Base-by-base conservation (phyloP, 164 flowering plant genomes). In the Platanus orientalis region DNA sequence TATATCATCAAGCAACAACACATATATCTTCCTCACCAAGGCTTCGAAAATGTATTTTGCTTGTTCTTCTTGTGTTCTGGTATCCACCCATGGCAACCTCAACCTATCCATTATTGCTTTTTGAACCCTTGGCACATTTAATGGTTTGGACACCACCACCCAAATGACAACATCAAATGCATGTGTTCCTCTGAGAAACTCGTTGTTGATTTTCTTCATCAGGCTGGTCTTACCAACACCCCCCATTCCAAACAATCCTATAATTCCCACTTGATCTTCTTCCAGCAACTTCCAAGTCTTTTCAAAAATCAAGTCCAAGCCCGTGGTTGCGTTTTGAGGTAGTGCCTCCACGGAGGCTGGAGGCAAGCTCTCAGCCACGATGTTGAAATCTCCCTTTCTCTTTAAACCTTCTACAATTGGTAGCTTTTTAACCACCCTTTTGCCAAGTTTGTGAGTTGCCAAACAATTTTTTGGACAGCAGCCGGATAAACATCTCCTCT, bases 1-100 rank as follows among this genome's bases (percentile, higher is more conserved):
- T 10, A 60, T 6, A 44, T 66, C 70, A 60, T 59, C 70, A 1
- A 66, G 17, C 14, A 59, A 19, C 26, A 66, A n/a, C 28, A 66
- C 9, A 25, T 50, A 59, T 23, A 51, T 66, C 63, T 58, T 66
- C 1, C 17, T 27, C 0, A 7, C 48, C 20, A 66, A 29, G 36
- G 27, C 48, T 16, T 2, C 45, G 67, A 17, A 42, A 3, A 58
- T 44, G 2, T 21, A 17, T 25, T 12, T 32, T 11, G 47, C 48
- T 60, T 24, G 20, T 10, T n/a, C 62, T 42, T 44, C 62, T 14
- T 24, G 42, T 10, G 13, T 36, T 7, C 12, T 7, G 26, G 23
- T 45, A 24, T 58, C 61, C 39, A 12, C 1, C 61, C 26, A 39
- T 12, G n/a, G 16, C 49, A 58, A 42, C 6, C 49, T 28, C 49